Base-by-base conservation (phyloP, 2,329 filamentous ascomycete genomes). In the Talaromyces islandicus region DNA sequence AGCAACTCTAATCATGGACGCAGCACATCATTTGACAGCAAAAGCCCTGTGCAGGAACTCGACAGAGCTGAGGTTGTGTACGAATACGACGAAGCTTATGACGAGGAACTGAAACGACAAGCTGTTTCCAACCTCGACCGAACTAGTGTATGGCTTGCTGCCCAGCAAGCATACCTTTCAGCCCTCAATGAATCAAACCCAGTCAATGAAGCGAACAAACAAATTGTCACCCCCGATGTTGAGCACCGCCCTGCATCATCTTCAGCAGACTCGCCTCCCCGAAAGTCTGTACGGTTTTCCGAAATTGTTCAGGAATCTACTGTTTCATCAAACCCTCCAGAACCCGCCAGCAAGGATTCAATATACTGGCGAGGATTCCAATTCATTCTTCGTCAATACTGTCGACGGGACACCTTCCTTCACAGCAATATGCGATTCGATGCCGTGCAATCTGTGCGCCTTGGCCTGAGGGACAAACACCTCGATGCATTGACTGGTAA, bases 361-460 rank as follows among this genome's bases (percentile, higher is more conserved):
- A 89, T 92, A 5, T 97, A 96, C 75, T 93, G 92, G 77, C 88
- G 90, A 63, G 91, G 91, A 10, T 97, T 96, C 73, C 87, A 91
- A 66, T 86, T 88, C 69, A 83, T 90, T 65, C 78, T 87, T 52
- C 83, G 89, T 61, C 84, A 85, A 32, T 85, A 85, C 14, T 85
- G 85, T 60, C 80, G 81, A 57, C 79, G 81, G 19, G 94, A 97
- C 73, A 86, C 88, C 10, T 96, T 96, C 71, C 84, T 96, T 58
- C 90, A 96, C 73, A 88, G 91, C 48, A 86, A 91, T 60, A 84
- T 90, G 25, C 88, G 94, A 54, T 95, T 93, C 62, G 93, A 97
- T 72, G 91, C 91, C 25, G 81, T 97, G 54, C 93, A 97, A 71
- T 85, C 91, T 29, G 86, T 89, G 69, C 88, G 94, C 43, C 82